Percentiles rank a stretch among this genome's conserved stretches.
phyloP scores from a whole-genome alignment of 108 stramenopile genomes.

The Cyclotella sp. region DNA sequence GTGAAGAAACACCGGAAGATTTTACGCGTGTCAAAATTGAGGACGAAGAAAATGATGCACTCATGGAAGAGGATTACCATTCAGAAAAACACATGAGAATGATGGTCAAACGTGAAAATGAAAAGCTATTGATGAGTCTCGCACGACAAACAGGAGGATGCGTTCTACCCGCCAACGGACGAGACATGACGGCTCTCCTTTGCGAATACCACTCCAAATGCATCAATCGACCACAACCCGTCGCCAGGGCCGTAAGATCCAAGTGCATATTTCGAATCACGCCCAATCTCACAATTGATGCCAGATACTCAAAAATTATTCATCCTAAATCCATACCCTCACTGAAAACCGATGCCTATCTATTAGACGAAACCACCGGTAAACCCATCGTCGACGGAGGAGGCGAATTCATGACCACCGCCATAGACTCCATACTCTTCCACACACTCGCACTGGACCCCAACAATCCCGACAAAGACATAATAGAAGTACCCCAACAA shows the following conservation, averaged over 20 bases:
- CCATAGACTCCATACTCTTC: conserved; percentile 36
- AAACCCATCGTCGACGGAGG: conserved; percentile 43
- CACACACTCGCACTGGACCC: conserved; percentile 59
- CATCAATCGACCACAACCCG: conserved; percentile 12
- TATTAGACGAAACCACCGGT: conserved; percentile 51
- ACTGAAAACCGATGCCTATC: conserved; percentile 51
- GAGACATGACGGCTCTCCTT: conserved; percentile 63
- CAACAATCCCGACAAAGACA: conserved; percentile 39
- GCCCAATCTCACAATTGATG: conserved; percentile 62
- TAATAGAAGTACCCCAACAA: conserved; percentile 47
- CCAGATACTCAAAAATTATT: conserved; percentile 51
- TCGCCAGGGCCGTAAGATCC: conserved; percentile 33
- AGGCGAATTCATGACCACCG: conserved; percentile 58
- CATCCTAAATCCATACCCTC: conserved; percentile 51
- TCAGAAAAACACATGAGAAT: conserved; percentile 2
- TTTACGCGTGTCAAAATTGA: conserved; percentile 1
- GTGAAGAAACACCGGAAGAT: conserved; percentile 23
- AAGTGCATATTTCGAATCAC: conserved; percentile 75
- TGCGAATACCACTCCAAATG: conserved; percentile 6
- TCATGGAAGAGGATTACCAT: conserved; percentile 8
- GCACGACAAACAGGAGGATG: conserved; percentile 76
- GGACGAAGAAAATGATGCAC: conserved; percentile 25
- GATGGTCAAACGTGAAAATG: conserved; percentile 67
- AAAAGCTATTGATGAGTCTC: conserved; percentile 70
- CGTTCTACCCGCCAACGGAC: conserved; percentile 64